Percentiles rank a stretch among this genome's conserved stretches.
Conservation (phyloP, 257 asterid genomes). For the Asclepias syriaca region DNA sequence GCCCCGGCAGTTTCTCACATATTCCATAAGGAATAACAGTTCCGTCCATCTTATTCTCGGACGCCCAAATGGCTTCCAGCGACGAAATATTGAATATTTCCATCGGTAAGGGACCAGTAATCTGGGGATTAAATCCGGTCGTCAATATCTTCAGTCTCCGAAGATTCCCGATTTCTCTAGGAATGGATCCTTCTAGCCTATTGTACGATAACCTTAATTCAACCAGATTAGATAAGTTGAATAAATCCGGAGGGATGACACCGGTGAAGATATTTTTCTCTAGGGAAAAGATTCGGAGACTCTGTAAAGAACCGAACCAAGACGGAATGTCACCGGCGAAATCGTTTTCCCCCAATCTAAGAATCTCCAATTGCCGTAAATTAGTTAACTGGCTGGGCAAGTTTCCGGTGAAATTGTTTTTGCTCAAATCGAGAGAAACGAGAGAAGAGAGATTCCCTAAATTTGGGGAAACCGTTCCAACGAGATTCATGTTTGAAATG, state of each 20-base stretch:
- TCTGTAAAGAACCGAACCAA: slow-evolving; percentile 10
- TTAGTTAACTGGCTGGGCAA: slow-evolving; percentile 11
- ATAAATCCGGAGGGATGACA: slow-evolving; percentile 13
- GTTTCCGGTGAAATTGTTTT: slow-evolving; percentile 25
- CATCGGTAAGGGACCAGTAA: slow-evolving; percentile 16
- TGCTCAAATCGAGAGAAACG: slow-evolving; percentile 15
- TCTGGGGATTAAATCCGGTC: neutral
- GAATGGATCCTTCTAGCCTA: slow-evolving; percentile 21
- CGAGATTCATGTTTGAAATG: neutral
- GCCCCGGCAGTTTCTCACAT: neutral
- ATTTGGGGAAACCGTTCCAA: slow-evolving; percentile 19
- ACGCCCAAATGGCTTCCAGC: slow-evolving; percentile 12
- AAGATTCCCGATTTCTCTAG: slow-evolving; percentile 12
- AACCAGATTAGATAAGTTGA: slow-evolving; percentile 20
- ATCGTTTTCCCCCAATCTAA: slow-evolving; percentile 12
- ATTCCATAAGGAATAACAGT: neutral
- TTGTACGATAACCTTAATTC: slow-evolving; percentile 16
- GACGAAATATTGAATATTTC: slow-evolving; percentile 26
- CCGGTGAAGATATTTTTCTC: slow-evolving; percentile 13
- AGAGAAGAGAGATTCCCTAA: slow-evolving; percentile 25
- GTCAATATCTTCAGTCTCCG: slow-evolving; percentile 1
- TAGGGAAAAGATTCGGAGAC: slow-evolving; percentile 5
- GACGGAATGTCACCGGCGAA: slow-evolving; percentile 25
- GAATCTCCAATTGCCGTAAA: slow-evolving; percentile 3
- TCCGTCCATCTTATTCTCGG: neutral